A percentile compares a stretch with the other conserved stretches of the same genome.
phyloP scores from a whole-genome alignment of 106 monocot genomes.

The Alisma plantagoaquatica region DNA sequence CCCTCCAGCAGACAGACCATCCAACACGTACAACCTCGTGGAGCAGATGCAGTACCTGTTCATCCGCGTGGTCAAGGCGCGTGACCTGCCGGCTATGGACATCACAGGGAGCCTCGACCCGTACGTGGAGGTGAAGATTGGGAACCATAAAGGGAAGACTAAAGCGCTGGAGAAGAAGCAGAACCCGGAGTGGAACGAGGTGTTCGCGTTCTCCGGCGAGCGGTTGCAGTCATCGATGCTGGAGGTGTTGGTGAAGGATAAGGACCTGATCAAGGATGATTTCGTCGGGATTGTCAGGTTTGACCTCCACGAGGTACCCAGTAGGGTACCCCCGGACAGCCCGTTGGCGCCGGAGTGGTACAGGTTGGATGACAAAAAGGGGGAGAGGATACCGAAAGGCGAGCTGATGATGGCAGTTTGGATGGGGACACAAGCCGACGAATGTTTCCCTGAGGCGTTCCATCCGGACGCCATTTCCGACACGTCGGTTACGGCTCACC shows the following conservation, averaged over 20 bases:
- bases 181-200: conserved; percentile 63
- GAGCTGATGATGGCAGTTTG: conserved; percentile 65
- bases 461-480: conserved; percentile 56
- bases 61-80: conserved; percentile 60
- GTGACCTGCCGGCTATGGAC: conserved; percentile 42
- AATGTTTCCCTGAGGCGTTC: conserved; percentile 59
- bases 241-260: conserved; percentile 54
- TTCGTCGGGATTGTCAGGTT: conserved; percentile 40
- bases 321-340: conserved; percentile 53
- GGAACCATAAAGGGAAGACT: conserved; percentile 52
- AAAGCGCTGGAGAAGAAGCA: conserved; percentile 38
- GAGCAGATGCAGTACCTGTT: conserved; percentile 60
- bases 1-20: conserved; percentile 15
- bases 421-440: conserved; percentile 66
- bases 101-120: conserved; percentile 45
- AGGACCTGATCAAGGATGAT: conserved; percentile 47
- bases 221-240: conserved; percentile 30
- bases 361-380: conserved; percentile 37
- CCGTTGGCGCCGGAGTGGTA: conserved; percentile 72
- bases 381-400: conserved; percentile 37
- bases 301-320: conserved; percentile 51
- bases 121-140: conserved; percentile 53
- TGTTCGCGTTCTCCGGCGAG: conserved; percentile 59
- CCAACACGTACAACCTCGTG: conserved; percentile 54
- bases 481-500: too few relatives aligned